Conservation (phyloP, 805 yeast species). For the Ogataea trehalophila region DNA sequence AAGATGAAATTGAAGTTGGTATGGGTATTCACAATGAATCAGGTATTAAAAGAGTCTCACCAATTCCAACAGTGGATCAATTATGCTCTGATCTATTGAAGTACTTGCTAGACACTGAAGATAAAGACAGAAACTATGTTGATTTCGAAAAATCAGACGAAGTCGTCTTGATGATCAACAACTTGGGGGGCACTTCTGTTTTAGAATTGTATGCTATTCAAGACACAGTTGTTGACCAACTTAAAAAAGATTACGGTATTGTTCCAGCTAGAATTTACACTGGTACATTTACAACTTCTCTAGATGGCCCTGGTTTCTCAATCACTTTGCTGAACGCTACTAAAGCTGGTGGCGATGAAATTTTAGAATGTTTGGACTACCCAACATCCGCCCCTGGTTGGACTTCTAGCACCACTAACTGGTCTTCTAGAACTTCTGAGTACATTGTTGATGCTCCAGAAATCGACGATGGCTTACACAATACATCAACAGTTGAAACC, state of each 20-base stretch:
- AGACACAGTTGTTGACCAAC: conserved; percentile 47
- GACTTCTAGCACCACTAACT: conserved; percentile 42
- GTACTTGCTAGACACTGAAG: conserved; percentile 56
- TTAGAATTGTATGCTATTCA: conserved; percentile 74
- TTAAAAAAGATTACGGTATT: conserved; percentile 49
- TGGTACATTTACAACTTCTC: conserved; percentile 82
- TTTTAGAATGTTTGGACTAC: conserved; percentile 57
- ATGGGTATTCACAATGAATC: conserved; percentile 97
- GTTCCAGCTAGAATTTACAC: conserved; percentile 64
- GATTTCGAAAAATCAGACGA: conserved; percentile 54
- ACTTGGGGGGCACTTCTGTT: conserved; percentile 84
- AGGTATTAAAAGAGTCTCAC: conserved; percentile 59
- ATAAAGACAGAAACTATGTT: conserved; percentile 78
- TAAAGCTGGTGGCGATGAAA: conserved; percentile 40
- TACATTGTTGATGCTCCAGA: conserved; percentile 28
- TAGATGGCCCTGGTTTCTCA: conserved; percentile 90
- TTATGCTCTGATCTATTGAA: conserved; percentile 56
- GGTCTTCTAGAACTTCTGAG: conserved; percentile 18
- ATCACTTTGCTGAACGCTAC: conserved; percentile 73
- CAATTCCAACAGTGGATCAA: conserved; percentile 67
- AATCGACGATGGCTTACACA: conserved; percentile 28
- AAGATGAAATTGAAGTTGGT: conserved; percentile 78
- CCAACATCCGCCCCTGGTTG: conserved; percentile 83
- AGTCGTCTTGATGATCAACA: conserved; percentile 70
- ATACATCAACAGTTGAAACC: conserved; percentile 24